These are phyloP conservation scores for Globisporangium solare DNA, from an alignment of 352 stramenopile species.

Conservation along the genomic window DNA sequence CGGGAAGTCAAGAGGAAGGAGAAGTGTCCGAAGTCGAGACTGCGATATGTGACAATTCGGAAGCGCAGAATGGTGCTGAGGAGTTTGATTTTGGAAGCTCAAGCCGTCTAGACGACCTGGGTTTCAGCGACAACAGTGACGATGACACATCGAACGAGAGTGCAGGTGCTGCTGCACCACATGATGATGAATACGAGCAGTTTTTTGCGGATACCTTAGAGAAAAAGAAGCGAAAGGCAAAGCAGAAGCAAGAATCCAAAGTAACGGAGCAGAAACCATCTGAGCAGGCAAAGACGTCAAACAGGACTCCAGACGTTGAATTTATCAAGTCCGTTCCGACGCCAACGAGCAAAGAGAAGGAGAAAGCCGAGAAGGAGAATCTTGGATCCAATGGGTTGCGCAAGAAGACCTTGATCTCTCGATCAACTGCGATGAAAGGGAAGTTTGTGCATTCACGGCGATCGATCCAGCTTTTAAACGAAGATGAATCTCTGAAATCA, in stretches of 20 bases:
- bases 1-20: not conserved
- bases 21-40: constrained; percentile 12
- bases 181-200: constrained; percentile 15
- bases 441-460: constrained; percentile 33
- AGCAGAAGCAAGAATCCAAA: constrained; percentile 5
- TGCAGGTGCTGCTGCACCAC: not conserved
- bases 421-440: constrained; percentile 30
- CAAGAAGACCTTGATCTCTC: constrained; percentile 21
- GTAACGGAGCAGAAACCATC: not conserved
- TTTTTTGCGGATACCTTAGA: constrained; percentile 12
- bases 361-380: constrained; percentile 6
- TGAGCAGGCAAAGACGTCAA: not conserved
- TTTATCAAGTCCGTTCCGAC: not conserved
- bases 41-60: constrained; percentile 8
- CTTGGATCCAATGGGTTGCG: constrained; percentile 45
- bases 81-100: constrained; percentile 8
- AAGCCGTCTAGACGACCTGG: constrained; percentile 9
- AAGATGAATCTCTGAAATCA: not conserved
- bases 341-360: constrained; percentile 3
- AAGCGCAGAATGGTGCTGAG: constrained; percentile 3
- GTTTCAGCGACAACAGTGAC: constrained; percentile 29
- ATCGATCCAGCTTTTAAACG: constrained; percentile 39
- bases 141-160: constrained; percentile 20
- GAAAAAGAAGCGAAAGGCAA: constrained; percentile 12
- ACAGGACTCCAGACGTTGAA: constrained; percentile 4